Evolutionary conservation across 2,329 filamentous ascomycete genomes (phyloP), one percentile per base, ranked within the genome.

Genomic region (Rutstroemia sp.): DNA sequence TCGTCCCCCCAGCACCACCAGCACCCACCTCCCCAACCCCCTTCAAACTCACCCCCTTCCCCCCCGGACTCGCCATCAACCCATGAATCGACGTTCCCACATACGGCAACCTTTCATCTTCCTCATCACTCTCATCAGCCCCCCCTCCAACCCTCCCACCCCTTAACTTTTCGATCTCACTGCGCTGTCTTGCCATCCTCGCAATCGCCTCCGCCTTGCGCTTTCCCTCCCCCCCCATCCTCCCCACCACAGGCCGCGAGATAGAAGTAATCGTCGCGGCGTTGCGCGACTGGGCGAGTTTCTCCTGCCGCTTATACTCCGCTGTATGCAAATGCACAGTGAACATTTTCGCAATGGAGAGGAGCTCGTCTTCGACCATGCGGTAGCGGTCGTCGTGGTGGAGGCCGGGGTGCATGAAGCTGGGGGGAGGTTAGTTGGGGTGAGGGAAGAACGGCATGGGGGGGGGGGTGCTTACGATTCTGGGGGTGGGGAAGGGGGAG

Each of bases 281-380:
- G 60, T 84, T 84, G 50, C 78, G 76, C 9, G 73, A 67, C 60
- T 75, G 79, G 3, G 82, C 80, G 38, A 75, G 72, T 36, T 74
- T 72, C 68, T 86, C 87, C 46, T 89, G 77, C 4, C 84, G 79
- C 57, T 83, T 76, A 68, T 92, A 92, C 69, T 91, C 88, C 16
- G 83, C 86, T n/a, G 83, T 80, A 67, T 92, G 88, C 1, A 92
- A 77, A 68, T 91, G 87, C 5, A 79, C 78, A 0, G 88, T 92
- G 70, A 89, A 92, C 2, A 76, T 73, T 52, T 82, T 80, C 0
- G 88, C 88, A 0, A 83, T 80, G 16, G 78, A 73, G 19, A 86
- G 72, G 60, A 94, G 82, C 63, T 92, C 88, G 64, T 94, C 89
- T 69, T 92, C 89, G 0, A 94, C 89, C 86, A 92, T 92, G 64